Percentiles rank a stretch among this genome's conserved stretches.
Evolutionary conservation across 2,329 filamentous ascomycete species (phyloP).

Genomic region (Aspergillus alliaceus): DNA sequence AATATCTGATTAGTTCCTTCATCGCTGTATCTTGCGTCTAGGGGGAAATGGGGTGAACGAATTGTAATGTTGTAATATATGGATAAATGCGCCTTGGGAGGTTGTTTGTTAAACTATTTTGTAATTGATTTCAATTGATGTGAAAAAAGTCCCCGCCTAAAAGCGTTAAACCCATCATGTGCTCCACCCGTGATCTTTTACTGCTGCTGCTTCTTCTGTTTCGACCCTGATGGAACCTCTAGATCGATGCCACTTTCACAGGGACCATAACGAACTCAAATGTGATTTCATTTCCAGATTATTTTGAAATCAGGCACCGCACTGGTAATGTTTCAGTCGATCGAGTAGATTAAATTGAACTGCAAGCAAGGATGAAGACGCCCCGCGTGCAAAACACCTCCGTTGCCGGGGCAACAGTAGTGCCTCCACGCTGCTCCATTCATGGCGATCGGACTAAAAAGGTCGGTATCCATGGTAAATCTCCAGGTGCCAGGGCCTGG

Average conservation of each 20-base stretch:
- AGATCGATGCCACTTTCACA: background rate
- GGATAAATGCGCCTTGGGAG: too few species aligned
- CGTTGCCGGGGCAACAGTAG: constrained; percentile 3
- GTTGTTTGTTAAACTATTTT: too few species aligned
- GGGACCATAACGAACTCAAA: background rate
- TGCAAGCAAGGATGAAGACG: background rate
- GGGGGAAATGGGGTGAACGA: too few species aligned
- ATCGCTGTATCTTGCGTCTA: background rate
- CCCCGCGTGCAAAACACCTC: background rate
- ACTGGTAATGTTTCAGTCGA: background rate
- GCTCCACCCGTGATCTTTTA: background rate
- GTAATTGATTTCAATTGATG: background rate
- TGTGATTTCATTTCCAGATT: background rate
- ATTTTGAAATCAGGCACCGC: background rate
- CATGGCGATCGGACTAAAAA: background rate
- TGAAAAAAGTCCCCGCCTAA: background rate
- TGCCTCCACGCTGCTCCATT: constrained; percentile 1
- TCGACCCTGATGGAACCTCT: background rate
- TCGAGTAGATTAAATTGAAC: too few species aligned
- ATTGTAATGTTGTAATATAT: too few species aligned
- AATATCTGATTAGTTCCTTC: background rate
- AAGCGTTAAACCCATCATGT: background rate
- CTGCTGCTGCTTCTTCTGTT: background rate
- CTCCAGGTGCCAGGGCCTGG: background rate
- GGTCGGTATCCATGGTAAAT: background rate